A percentile compares a stretch with the other conserved stretches of the same genome.
phyloP scores from a whole-genome alignment of 768 basidiomycete species.

The Lactifluus pinguis region DNA sequence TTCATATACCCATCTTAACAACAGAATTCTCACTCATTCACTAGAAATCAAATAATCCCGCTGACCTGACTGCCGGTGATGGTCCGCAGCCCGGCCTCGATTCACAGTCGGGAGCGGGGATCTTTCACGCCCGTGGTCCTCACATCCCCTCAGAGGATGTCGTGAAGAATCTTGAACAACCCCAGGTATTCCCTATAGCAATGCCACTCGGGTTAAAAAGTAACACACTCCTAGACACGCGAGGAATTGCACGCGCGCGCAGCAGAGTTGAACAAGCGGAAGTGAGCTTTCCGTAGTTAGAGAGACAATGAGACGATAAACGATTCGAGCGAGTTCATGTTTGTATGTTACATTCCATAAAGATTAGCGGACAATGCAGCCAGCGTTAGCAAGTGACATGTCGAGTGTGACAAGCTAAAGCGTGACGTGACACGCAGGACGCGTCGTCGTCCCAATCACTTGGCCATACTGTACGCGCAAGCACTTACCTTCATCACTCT shows the following conservation, averaged over 20 bases:
- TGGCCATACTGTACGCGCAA: conserved; percentile 9
- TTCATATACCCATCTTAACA: neutral
- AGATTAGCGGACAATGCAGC: no score
- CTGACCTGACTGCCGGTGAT: conserved; percentile 32
- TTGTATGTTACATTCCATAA: no score
- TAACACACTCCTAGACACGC: conserved; percentile 31
- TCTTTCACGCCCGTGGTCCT: conserved; percentile 43
- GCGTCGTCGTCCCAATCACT: neutral
- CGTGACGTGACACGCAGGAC: conserved; percentile 4
- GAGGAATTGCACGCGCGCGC: conserved; percentile 41
- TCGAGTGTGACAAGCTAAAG: neutral
- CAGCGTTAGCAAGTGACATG: neutral
- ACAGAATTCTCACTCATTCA: neutral
- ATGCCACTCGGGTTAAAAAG: no score
- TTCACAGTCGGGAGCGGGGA: conserved; percentile 27
- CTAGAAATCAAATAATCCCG: conserved; percentile 51
- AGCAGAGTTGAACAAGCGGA: conserved; percentile 35
- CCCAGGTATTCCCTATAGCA: conserved; percentile 31
- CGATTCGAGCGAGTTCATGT: neutral
- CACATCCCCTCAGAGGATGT: conserved; percentile 37
- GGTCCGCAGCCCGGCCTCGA: conserved; percentile 25
- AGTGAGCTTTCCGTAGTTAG: neutral
- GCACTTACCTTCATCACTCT: neutral
- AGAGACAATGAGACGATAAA: neutral
- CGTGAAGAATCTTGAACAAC: conserved; percentile 35